Conservation (phyloP, 768 basidiomycete genomes). For the Suillus subalutaceus region DNA sequence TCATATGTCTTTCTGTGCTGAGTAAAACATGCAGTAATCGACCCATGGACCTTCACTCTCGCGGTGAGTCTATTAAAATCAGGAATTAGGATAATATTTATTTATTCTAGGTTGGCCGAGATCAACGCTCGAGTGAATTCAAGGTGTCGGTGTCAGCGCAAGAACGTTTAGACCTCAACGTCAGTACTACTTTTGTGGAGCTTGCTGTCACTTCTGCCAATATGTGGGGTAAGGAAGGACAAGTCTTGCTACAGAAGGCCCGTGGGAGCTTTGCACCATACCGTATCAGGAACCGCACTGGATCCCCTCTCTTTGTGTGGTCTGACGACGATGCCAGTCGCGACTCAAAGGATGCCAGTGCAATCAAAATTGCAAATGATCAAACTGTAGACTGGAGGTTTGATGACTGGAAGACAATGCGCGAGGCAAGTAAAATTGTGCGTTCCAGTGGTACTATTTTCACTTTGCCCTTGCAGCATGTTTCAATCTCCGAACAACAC, state of each 20-base stretch:
- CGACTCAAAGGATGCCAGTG: conserved; percentile 48
- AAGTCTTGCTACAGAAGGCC: conserved; percentile 69
- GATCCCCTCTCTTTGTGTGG: conserved; percentile 84
- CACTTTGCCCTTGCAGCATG: conserved; percentile 36
- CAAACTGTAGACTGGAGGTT: conserved; percentile 93
- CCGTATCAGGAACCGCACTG: conserved; percentile 88
- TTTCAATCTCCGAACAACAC: conserved; percentile 68
- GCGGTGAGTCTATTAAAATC: conserved; percentile 47
- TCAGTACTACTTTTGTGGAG: conserved; percentile 90
- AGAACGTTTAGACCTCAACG: conserved; percentile 87
- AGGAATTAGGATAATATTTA: conserved; percentile 13
- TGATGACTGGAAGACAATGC: conserved; percentile 92
- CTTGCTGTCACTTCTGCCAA: conserved; percentile 73
- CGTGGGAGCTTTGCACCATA: conserved; percentile 94
- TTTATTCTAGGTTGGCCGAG: conserved; percentile 52
- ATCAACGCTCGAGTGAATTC: conserved; percentile 51
- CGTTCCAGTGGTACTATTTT: background rate
- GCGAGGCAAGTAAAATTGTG: conserved; percentile 64
- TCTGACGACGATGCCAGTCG: conserved; percentile 68
- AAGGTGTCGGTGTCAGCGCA: conserved; percentile 68
- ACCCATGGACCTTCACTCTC: conserved; percentile 91
- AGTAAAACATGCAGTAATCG: conserved; percentile 65
- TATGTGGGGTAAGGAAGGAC: conserved; percentile 75
- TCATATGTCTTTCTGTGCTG: conserved; percentile 11
- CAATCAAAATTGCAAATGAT: conserved; percentile 69